phyloP scores from a whole-genome alignment of 306 rosid species.

The Trifolium dubium region DNA sequence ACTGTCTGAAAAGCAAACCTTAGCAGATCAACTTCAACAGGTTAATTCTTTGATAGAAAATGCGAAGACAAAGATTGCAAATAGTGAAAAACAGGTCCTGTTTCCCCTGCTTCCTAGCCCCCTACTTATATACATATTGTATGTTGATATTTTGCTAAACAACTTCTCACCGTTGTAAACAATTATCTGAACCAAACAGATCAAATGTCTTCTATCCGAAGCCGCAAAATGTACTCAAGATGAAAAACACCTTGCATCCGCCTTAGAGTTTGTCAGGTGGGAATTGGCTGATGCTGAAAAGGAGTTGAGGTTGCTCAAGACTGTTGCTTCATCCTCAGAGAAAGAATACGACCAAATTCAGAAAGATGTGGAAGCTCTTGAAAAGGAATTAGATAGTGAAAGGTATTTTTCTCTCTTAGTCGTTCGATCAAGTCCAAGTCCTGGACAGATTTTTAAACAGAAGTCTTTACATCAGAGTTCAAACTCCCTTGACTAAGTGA shows the following conservation, averaged over 20 bases:
- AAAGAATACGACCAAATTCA: slow-evolving; percentile 76
- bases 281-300: slow-evolving; percentile 91
- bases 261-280: slow-evolving; percentile 74
- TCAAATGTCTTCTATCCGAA: slow-evolving; percentile 61
- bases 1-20: slow-evolving; percentile 76
- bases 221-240: slow-evolving; percentile 69
- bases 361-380: slow-evolving; percentile 63
- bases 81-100: slow-evolving; percentile 76
- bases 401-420: slow-evolving; percentile 55
- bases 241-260: slow-evolving; percentile 66
- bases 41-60: slow-evolving; percentile 62
- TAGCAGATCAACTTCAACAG: slow-evolving; percentile 79
- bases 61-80: slow-evolving; percentile 58
- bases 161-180: slow-evolving; percentile 36
- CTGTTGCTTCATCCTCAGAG: slow-evolving; percentile 71
- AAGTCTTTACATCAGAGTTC: not conserved
- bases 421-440: not conserved
- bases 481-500: not conserved
- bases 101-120: slow-evolving; percentile 21
- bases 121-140: not conserved
- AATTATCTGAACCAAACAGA: slow-evolving; percentile 57
- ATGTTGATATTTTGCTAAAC: slow-evolving; percentile 7
- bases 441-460: not conserved
- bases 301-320: slow-evolving; percentile 84
- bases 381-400: slow-evolving; percentile 73